These are phyloP conservation scores for Coprinopsis strossmayeri DNA, from an alignment of 768 basidiomycete genomes.

Conservation along the genomic window DNA sequence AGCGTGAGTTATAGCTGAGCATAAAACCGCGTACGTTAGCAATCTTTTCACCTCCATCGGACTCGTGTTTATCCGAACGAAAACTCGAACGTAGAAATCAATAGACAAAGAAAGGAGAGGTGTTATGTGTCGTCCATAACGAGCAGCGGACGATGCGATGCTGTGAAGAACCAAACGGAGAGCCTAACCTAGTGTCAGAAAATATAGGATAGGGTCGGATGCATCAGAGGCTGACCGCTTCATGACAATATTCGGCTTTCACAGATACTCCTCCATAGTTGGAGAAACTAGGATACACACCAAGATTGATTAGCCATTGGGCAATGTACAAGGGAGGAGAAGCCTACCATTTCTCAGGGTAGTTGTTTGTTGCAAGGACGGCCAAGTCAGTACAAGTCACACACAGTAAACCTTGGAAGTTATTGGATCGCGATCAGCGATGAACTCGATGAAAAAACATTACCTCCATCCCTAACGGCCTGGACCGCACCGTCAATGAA, in stretches of 20 bases:
- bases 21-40: constrained; percentile 49
- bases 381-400: constrained; percentile 96
- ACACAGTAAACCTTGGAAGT: constrained; percentile 67
- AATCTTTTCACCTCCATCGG: constrained; percentile 82
- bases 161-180: constrained; percentile 87
- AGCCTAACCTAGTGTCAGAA: constrained; percentile 45
- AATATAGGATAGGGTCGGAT: too few relatives aligned
- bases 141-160: constrained; percentile 78
- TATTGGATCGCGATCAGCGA: background rate
- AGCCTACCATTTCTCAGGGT: constrained; percentile 90
- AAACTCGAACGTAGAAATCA: constrained; percentile 94
- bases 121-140: constrained; percentile 89
- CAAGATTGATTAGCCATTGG: background rate
- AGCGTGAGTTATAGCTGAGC: constrained; percentile 9
- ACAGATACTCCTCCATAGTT: constrained; percentile 92
- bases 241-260: constrained; percentile 93
- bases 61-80: constrained; percentile 68
- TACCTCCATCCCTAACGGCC: constrained; percentile 81
- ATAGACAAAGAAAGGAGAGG: constrained; percentile 89
- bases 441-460: constrained; percentile 17
- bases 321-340: background rate
- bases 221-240: constrained; percentile 62
- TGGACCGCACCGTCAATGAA: constrained; percentile 96
- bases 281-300: constrained; percentile 56
- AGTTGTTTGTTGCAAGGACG: constrained; percentile 90